A percentile compares a stretch with the other conserved stretches of the same genome.
Conservation (phyloP, 2,329 filamentous ascomycete species). For the Colletotrichum phormii region DNA sequence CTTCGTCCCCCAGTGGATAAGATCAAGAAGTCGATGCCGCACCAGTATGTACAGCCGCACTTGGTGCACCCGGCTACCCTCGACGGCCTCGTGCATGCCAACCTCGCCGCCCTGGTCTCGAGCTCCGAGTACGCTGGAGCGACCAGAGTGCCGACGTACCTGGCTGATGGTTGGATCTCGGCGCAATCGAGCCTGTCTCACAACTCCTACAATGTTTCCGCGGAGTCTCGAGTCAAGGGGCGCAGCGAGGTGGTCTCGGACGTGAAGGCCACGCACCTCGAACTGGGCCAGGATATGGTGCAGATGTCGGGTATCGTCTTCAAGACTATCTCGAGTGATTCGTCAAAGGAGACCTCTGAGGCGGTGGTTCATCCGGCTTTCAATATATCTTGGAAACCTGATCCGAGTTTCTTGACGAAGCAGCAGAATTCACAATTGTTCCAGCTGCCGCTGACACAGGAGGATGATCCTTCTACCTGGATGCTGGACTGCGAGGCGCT, state of each 20-base stretch:
- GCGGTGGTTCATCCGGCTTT: conserved; percentile 29
- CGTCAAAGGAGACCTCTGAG: background rate
- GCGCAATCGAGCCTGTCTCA: conserved; percentile 13
- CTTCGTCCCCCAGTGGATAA: conserved; percentile 16
- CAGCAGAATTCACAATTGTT: conserved; percentile 35
- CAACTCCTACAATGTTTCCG: conserved; percentile 37
- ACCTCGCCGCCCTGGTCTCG: conserved; percentile 31
- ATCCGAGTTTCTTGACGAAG: conserved; percentile 36
- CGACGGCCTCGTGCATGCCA: conserved; percentile 47
- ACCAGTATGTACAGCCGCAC: conserved; percentile 41
- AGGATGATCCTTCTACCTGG: conserved; percentile 37
- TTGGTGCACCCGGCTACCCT: conserved; percentile 50
- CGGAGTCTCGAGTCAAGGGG: conserved; percentile 24
- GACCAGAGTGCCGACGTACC: conserved; percentile 29
- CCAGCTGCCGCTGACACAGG: conserved; percentile 19
- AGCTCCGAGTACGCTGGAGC: background rate
- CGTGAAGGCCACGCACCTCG: conserved; percentile 32
- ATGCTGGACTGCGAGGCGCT: conserved; percentile 38
- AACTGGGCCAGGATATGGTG: conserved; percentile 34
- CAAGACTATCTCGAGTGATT: conserved; percentile 28
- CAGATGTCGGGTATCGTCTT: conserved; percentile 38
- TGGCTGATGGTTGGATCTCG: conserved; percentile 24
- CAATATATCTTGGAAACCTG: conserved; percentile 40
- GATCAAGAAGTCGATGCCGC: conserved; percentile 38
- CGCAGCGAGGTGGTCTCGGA: conserved; percentile 31